Evolutionary conservation across 2,329 filamentous ascomycete species (phyloP), one percentile per base, ranked within the genome.

Genomic region (Talaromyces albobiverticillius): DNA sequence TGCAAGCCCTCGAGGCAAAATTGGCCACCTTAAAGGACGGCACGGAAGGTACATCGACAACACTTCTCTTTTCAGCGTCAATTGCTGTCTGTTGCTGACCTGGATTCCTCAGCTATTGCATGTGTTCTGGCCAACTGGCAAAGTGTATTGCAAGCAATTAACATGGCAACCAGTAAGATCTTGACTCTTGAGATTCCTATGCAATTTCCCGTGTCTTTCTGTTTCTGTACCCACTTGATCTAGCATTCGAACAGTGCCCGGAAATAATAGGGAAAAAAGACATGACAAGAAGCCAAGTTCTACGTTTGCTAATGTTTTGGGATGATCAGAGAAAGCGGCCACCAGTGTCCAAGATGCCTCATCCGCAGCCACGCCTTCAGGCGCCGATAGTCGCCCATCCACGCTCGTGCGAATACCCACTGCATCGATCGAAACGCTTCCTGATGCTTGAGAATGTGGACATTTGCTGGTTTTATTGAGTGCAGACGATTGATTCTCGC

Each of bases 121-220:
- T 82, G 80, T 43, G 84, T 87, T n/a, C 75, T 87, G 63, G 79
- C 81, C 36, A 87, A 86, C 64, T 87, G 84, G 84, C 80, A 84
- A 51, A 85, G 83, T 61, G 83, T 87, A 25, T 68, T 87, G 46
- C 74, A 82, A 49, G 83, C 83, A 42, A 85, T 87, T 56, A 78
- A 79, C 57, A 84, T 87, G 78, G 83, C 84, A 52, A 84, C 81
- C 51, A 76, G 82, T 85, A 76, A 71, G 80, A 72, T 53, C 14
- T n/a, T n/a, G n/a, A n/a, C n/a, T n/a, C n/a, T n/a, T n/a, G n/a
- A n/a, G n/a, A n/a, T n/a, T n/a, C n/a, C n/a, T n/a, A n/a, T n/a
- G n/a, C n/a, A n/a, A n/a, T n/a, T n/a, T n/a, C n/a, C n/a, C n/a
- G n/a, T n/a, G n/a, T n/a, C n/a, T n/a, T n/a, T n/a, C n/a, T n/a